Conservation (phyloP, 768 basidiomycete genomes). For the Mycena vitilis region DNA sequence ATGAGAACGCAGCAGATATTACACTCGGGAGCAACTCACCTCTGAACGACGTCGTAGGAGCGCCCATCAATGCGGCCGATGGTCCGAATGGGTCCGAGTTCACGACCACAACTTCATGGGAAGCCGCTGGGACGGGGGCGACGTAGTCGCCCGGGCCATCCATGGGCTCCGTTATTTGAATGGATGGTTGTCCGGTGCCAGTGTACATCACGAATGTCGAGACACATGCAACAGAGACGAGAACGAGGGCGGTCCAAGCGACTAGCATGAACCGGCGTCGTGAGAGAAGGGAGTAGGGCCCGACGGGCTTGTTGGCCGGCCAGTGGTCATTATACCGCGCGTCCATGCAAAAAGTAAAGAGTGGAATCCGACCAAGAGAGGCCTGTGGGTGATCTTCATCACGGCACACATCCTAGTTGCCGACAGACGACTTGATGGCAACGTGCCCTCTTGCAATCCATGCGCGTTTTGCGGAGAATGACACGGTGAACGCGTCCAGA, state of each 20-base stretch:
- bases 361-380: not conserved
- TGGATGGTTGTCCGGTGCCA: conserved; percentile 36
- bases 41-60: conserved; percentile 68
- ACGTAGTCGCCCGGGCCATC: not conserved
- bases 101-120: conserved; percentile 9
- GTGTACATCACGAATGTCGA: conserved; percentile 41
- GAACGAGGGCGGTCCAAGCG: conserved; percentile 43
- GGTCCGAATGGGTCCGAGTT: conserved; percentile 33
- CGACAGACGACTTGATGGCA: conserved; percentile 6
- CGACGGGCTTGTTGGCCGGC: not conserved
- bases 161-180: conserved; percentile 6
- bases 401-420: not conserved
- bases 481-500: not conserved
- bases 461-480: too few relatives aligned
- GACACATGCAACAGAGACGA: conserved; percentile 44
- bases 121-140: not conserved
- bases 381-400: not conserved
- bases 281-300: conserved; percentile 16
- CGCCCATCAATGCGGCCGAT: conserved; percentile 48
- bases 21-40: conserved; percentile 47
- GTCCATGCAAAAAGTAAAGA: conserved; percentile 13
- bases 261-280: conserved; percentile 42
- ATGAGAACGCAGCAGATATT: not conserved
- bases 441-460: not conserved
- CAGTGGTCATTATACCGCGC: conserved; percentile 17